Evolutionary conservation across 1,284 basidiomycete genomes (phyloP).

Genomic region (Cryptococcus sp.): DNA sequence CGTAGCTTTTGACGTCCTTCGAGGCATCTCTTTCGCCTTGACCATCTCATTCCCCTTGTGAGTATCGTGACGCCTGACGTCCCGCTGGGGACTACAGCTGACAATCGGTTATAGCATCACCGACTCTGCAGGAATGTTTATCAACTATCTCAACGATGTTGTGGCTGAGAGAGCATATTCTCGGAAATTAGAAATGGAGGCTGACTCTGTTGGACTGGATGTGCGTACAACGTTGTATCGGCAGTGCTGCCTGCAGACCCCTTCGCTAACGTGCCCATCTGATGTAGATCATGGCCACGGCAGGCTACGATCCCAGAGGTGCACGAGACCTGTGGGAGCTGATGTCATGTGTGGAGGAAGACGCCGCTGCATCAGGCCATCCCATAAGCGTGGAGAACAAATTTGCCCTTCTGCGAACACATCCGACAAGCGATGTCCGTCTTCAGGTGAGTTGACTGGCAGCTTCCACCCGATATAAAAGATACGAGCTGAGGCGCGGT

Average conservation of each 20-base stretch:
- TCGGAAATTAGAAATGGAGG: constrained; percentile 55
- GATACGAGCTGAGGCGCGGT: neutral
- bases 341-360: constrained; percentile 52
- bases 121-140: constrained; percentile 51
- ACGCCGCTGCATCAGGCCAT: constrained; percentile 42
- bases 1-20: constrained; percentile 54
- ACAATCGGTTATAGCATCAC: constrained; percentile 42
- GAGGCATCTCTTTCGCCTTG: constrained; percentile 54
- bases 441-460: constrained; percentile 12
- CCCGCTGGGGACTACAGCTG: neutral
- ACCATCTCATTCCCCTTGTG: constrained; percentile 55
- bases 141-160: constrained; percentile 55
- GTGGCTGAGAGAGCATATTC: constrained; percentile 54
- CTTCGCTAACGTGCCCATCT: neutral
- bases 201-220: constrained; percentile 54
- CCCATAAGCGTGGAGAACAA: constrained; percentile 37
- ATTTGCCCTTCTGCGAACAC: constrained; percentile 52
- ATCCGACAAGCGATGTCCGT: constrained; percentile 53
- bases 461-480: neutral
- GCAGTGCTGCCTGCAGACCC: neutral
- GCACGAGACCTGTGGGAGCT: constrained; percentile 54
- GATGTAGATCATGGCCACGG: constrained; percentile 50
- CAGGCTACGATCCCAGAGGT: constrained; percentile 54
- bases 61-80: constrained; percentile 8
- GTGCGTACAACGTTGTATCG: constrained; percentile 41